phyloP scores from a whole-genome alignment of 73 alveolate species.

The Strombidium stylifer region DNA sequence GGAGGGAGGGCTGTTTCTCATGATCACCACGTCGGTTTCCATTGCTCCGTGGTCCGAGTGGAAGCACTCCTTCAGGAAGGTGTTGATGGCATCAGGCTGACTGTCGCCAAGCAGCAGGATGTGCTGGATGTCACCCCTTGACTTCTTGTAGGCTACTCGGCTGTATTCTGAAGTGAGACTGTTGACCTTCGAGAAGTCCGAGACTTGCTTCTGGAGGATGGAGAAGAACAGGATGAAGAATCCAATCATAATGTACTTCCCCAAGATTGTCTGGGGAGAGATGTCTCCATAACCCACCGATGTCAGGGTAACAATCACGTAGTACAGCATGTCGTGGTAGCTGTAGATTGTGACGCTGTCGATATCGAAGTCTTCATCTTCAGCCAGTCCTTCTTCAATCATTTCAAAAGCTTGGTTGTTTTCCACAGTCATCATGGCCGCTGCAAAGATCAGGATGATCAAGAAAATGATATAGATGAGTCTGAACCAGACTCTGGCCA shows the following conservation, averaged over 20 bases:
- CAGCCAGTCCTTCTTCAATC: conserved; percentile 7
- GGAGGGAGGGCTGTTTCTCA: conserved; percentile 79
- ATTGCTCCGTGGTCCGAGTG: conserved; percentile 90
- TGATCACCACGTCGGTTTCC: conserved; percentile 77
- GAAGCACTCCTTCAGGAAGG: conserved; percentile 88
- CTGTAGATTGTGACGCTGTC: too few relatives aligned
- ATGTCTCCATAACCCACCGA: conserved; percentile 95
- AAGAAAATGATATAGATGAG: conserved; percentile 31
- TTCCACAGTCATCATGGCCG: conserved; percentile 54
- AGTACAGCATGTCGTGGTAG: conserved; percentile 80
- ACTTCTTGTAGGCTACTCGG: conserved; percentile 58
- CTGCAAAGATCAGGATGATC: conserved; percentile 53
- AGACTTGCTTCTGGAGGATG: conserved; percentile 51
- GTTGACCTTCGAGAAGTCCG: conserved; percentile 68
- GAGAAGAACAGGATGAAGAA: conserved; percentile 69
- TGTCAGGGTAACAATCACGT: conserved; percentile 78
- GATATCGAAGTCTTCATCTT: conserved; percentile 18
- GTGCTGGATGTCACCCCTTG: conserved; percentile 72
- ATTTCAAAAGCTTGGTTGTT: conserved; percentile 13
- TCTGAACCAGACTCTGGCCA: conserved; percentile 31
- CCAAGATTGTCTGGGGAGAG: conserved; percentile 72
- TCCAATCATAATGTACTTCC: conserved; percentile 74
- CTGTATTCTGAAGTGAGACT: conserved; percentile 75
- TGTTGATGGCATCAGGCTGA: conserved; percentile 81
- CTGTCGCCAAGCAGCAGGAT: conserved; percentile 87